Percentiles rank a stretch among this genome's conserved stretches.
Evolutionary conservation across 305 asterid genomes (phyloP).

Genomic region (Fraxinus angustifolia): DNA sequence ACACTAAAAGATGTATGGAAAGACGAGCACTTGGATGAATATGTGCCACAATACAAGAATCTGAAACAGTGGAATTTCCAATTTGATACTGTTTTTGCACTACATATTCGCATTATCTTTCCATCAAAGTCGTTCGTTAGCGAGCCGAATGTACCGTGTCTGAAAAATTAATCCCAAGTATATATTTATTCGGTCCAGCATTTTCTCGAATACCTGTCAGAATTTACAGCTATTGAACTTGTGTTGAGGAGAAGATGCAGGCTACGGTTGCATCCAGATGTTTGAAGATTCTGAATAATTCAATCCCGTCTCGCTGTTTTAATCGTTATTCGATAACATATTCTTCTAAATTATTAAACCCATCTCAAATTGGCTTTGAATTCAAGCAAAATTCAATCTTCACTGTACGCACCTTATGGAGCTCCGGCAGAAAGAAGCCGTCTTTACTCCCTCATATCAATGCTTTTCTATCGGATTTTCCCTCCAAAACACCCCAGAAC

Average conservation of each 20-base stretch:
- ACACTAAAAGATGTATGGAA: not conserved
- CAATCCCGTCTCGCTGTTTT: conserved; percentile 24
- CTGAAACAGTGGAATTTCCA: not conserved
- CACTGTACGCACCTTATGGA: conserved; percentile 39
- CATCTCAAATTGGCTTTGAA: conserved; percentile 21
- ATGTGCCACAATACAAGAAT: not conserved
- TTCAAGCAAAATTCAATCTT: conserved; percentile 23
- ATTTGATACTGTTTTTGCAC: not conserved
- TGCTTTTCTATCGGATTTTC: conserved; percentile 62
- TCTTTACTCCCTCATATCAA: conserved; percentile 36
- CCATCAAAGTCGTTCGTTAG: not conserved
- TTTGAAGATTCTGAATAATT: conserved; percentile 36
- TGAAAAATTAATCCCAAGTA: conserved; percentile 10
- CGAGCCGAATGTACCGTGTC: conserved; percentile 12
- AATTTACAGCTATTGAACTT: not conserved
- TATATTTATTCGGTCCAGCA: conserved; percentile 25
- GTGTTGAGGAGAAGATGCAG: conserved; percentile 35
- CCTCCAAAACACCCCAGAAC: conserved; percentile 48
- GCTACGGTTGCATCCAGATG: conserved; percentile 41
- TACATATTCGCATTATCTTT: not conserved
- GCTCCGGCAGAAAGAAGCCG: conserved; percentile 41
- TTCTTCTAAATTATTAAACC: conserved; percentile 14
- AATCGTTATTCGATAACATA: conserved; percentile 18
- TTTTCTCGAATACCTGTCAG: conserved; percentile 31
- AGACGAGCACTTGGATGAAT: not conserved